Base-by-base conservation (phyloP, 352 stramenopile genomes). In the Aphanomyces stellatus region DNA sequence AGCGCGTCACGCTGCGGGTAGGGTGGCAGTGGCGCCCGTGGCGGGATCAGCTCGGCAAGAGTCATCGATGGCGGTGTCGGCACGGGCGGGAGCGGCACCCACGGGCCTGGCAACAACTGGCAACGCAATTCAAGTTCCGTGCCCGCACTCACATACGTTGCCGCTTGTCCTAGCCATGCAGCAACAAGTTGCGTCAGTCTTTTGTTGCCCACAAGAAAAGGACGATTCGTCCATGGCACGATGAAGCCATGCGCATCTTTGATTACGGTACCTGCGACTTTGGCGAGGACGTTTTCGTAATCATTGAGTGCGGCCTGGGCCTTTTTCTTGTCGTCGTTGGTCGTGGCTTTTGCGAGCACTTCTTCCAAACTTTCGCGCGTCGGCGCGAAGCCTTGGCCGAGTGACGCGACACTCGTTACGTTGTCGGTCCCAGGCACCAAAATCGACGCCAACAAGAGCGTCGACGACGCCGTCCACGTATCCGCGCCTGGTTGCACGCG, bases 241-340 rank as follows among this genome's bases (percentile, higher is more conserved):
- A n/a, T n/a, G n/a, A n/a, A n/a, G n/a, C n/a, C n/a, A n/a, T n/a
- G n/a, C n/a, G n/a, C n/a, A n/a, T n/a, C n/a, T n/a, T n/a, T n/a
- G n/a, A n/a, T n/a, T n/a, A n/a, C n/a, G n/a, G n/a, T 61, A 67
- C 60, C 60, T 25, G 60, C 60, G 43, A 60, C 48, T 27, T 41
- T 37, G 19, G 74, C 56, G 48, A 71, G 72, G 0, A 56, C 33
- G 3, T 71, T 51, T 17, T 92, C 82, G 65, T 88, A 91, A 22
- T 93, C 85, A 46, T 69, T 77, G 31, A 93, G 30, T 17, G 81
- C 71, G 24, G 72, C 62, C 42, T 91, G 85, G 3, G 86, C 56
- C 40, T 81, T 82, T 71, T 89, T 93, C 70, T 90, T 93, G 24
- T 93, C 85, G 24, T 93, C 85, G 40, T 76, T 81, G 10, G 78